phyloP scores from a whole-genome alignment of 768 basidiomycete genomes.

The Cytidiella melzeri region DNA sequence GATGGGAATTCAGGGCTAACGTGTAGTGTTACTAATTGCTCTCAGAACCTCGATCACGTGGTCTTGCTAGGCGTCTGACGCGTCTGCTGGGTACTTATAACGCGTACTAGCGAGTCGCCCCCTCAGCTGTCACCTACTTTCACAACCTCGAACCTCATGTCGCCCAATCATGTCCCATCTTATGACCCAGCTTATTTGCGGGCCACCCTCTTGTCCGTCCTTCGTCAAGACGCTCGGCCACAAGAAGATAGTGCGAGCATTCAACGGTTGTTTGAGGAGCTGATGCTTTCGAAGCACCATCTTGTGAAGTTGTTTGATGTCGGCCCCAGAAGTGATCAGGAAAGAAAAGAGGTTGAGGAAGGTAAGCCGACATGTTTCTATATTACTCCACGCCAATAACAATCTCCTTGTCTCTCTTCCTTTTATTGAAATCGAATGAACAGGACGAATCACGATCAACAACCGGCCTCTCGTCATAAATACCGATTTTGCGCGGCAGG shows the following conservation, averaged over 20 bases:
- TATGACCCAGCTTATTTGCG: background rate
- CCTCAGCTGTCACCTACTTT: no score
- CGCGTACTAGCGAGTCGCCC: no score
- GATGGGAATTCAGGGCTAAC: no score
- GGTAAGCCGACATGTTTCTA: constrained; percentile 28
- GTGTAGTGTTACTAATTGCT: no score
- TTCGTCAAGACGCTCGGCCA: background rate
- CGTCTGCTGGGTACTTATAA: no score
- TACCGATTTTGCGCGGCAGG: constrained; percentile 72
- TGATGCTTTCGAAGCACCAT: constrained; percentile 59
- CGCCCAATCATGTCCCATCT: background rate
- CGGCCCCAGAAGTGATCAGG: constrained; percentile 52
- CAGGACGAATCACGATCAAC: constrained; percentile 63
- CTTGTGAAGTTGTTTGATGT: constrained; percentile 62
- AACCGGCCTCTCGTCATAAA: constrained; percentile 70
- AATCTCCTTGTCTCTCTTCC: no score
- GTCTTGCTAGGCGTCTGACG: no score
- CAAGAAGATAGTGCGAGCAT: background rate
- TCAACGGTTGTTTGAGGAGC: constrained; percentile 69
- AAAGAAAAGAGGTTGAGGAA: constrained; percentile 67
- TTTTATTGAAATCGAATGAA: background rate
- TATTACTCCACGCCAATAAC: background rate
- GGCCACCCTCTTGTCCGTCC: background rate
- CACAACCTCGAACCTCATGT: no score
- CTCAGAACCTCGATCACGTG: no score